Conservation (phyloP, 352 stramenopile species). For the Albugo candida region DNA sequence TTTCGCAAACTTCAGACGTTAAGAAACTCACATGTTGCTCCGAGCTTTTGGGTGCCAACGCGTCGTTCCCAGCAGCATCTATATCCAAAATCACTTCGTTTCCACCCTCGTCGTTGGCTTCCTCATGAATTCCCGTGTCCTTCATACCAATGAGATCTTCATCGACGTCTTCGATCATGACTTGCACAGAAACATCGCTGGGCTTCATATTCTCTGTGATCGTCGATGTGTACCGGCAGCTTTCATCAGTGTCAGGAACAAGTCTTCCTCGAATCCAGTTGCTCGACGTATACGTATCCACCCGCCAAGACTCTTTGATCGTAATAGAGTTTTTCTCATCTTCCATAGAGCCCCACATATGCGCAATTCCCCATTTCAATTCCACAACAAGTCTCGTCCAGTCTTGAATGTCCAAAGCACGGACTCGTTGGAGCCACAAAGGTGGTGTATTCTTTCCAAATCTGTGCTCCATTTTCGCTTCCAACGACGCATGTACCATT, state of each 20-base stretch:
- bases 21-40: no score
- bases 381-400: slow-evolving; percentile 70
- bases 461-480: slow-evolving; percentile 3
- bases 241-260: slow-evolving; percentile 59
- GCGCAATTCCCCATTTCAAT: slow-evolving; percentile 59
- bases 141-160: slow-evolving; percentile 10
- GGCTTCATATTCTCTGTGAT: neutral
- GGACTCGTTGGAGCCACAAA: slow-evolving; percentile 65
- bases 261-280: slow-evolving; percentile 75
- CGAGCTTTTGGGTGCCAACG: no score
- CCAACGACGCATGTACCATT: slow-evolving; percentile 17
- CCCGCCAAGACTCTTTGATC: slow-evolving; percentile 48
- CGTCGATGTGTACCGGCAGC: neutral
- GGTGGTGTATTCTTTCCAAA: slow-evolving; percentile 21
- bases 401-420: slow-evolving; percentile 69
- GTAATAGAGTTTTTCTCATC: slow-evolving; percentile 2
- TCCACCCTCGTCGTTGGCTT: no score
- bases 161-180: neutral
- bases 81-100: no score
- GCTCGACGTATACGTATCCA: slow-evolving; percentile 73
- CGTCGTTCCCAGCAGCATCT: no score
- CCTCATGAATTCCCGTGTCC: neutral
- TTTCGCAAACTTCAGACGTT: no score
- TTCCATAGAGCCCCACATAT: slow-evolving; percentile 25
- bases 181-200: no score